Percentiles rank a stretch among this genome's conserved stretches.
These are phyloP conservation scores for Phytopythium mirpurense DNA, from an alignment of 352 stramenopile genomes.

Conservation along the genomic window DNA sequence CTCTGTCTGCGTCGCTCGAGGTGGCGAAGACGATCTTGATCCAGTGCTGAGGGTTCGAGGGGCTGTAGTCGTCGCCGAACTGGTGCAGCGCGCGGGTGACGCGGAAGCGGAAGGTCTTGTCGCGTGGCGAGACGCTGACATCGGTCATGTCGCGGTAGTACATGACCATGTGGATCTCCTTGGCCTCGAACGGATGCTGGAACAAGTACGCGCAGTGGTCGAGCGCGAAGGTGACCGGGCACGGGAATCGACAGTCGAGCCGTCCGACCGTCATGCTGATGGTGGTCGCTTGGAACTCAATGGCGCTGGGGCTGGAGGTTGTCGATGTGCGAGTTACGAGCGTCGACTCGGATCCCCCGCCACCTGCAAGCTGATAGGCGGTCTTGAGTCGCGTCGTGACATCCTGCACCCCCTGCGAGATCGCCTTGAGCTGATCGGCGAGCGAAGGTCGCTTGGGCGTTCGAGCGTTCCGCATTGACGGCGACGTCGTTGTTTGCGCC, in stretches of 20 bases:
- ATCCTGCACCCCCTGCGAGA: conserved; percentile 39
- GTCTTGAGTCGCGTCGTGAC: conserved; percentile 46
- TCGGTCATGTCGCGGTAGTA: conserved; percentile 69
- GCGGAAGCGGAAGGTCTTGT: conserved; percentile 45
- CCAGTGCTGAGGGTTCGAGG: conserved; percentile 49
- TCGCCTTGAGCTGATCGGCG: conserved; percentile 56
- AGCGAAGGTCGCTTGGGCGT: conserved; percentile 34
- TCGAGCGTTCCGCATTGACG: background rate
- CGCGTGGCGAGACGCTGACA: conserved; percentile 26
- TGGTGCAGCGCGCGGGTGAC: conserved; percentile 37
- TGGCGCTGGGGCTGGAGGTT: background rate
- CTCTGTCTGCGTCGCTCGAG: conserved; percentile 28
- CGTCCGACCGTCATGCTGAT: conserved; percentile 41
- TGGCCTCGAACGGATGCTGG: conserved; percentile 61
- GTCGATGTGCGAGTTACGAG: background rate
- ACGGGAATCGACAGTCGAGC: conserved; percentile 60
- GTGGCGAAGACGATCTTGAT: conserved; percentile 52
- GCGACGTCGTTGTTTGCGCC: background rate
- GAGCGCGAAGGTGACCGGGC: conserved; percentile 37
- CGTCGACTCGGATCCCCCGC: background rate
- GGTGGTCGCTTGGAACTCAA: conserved; percentile 40
- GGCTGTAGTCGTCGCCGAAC: conserved; percentile 60
- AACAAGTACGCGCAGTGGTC: conserved; percentile 67
- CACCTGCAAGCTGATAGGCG: conserved; percentile 28
- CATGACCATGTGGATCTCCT: conserved; percentile 72